These are phyloP conservation scores for Circinella minor DNA, from an alignment of 371 early-diverging fungal species.

Conservation along the genomic window DNA sequence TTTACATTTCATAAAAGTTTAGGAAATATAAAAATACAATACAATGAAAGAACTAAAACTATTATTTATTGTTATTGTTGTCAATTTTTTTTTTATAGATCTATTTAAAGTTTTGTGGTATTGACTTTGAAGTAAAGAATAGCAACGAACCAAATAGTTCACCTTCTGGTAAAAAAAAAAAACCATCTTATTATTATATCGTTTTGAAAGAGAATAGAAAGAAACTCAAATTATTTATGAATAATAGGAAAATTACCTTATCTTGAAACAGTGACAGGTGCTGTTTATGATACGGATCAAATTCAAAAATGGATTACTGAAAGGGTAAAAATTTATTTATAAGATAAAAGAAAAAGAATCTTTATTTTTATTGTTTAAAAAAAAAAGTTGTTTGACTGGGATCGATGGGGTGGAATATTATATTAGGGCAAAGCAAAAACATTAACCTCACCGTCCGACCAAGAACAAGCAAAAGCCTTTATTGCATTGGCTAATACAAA, in stretches of 20 bases:
- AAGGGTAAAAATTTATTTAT: constrained; percentile 28
- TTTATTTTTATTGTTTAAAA: not conserved
- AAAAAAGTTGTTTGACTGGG: too few relatives aligned
- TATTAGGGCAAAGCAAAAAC: constrained; percentile 33
- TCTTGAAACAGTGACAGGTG: constrained; percentile 44
- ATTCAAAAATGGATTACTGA: constrained; percentile 47
- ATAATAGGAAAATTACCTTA: constrained; percentile 46
- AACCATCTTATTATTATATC: not conserved
- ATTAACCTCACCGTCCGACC: constrained; percentile 21
- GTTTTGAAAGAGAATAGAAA: not conserved
- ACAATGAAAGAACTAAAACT: too few relatives aligned
- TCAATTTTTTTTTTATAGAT: constrained; percentile 24
- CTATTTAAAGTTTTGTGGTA: constrained; percentile 47
- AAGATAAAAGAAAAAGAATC: not conserved
- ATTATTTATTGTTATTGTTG: not conserved
- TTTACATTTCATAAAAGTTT: too few relatives aligned
- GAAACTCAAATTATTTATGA: not conserved
- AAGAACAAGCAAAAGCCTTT: constrained; percentile 48
- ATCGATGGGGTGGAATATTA: too few relatives aligned
- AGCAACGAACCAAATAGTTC: constrained; percentile 52
- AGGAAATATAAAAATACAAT: too few relatives aligned
- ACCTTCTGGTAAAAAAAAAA: constrained; percentile 38
- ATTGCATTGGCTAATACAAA: constrained; percentile 43
- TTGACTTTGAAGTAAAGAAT: constrained; percentile 37
- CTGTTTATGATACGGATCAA: constrained; percentile 35